Percentiles rank a stretch among this genome's conserved stretches.
Evolutionary conservation across 352 stramenopile genomes (phyloP).

Genomic region (Pythium dissotocum): DNA sequence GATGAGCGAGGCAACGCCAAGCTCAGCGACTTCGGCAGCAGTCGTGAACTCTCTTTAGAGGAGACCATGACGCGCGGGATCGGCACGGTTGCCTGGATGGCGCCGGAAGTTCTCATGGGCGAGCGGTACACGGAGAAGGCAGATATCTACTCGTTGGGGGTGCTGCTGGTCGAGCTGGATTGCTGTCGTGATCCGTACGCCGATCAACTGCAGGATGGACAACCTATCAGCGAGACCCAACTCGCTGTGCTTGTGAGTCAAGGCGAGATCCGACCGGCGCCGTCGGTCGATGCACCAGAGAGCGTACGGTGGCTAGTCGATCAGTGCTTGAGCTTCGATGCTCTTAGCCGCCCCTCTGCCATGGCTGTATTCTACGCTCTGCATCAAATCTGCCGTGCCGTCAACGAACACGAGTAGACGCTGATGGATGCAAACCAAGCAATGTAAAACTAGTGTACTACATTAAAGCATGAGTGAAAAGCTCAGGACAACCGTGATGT

Average conservation of each 20-base stretch:
- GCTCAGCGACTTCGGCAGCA: slow-evolving; percentile 31
- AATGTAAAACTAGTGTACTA: too few relatives aligned
- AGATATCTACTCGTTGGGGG: slow-evolving; percentile 38
- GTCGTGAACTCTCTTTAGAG: slow-evolving; percentile 13
- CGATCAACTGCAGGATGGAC: slow-evolving; percentile 7
- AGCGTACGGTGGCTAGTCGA: slow-evolving; percentile 12
- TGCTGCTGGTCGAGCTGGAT: slow-evolving; percentile 31
- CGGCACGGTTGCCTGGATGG: slow-evolving; percentile 33
- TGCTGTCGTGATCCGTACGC: slow-evolving; percentile 14
- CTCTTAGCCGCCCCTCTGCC: too few relatives aligned
- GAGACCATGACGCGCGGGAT: slow-evolving; percentile 34
- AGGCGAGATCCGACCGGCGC: slow-evolving; percentile 16
- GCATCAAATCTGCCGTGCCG: neutral
- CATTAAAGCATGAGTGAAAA: too few relatives aligned
- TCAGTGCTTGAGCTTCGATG: slow-evolving; percentile 21
- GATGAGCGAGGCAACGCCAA: slow-evolving; percentile 16
- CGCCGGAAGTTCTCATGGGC: slow-evolving; percentile 32
- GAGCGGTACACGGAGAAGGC: slow-evolving; percentile 36
- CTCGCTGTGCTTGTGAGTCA: slow-evolving; percentile 20
- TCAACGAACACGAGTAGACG: neutral
- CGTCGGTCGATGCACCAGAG: slow-evolving; percentile 11
- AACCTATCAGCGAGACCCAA: too few relatives aligned
- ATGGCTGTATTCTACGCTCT: neutral
- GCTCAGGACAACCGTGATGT: too few relatives aligned
- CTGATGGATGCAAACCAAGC: too few relatives aligned